Percentiles rank a stretch among this genome's conserved stretches.
phyloP scores from a whole-genome alignment of 164 flowering plant species.

The Euptelea pleiosperma region DNA sequence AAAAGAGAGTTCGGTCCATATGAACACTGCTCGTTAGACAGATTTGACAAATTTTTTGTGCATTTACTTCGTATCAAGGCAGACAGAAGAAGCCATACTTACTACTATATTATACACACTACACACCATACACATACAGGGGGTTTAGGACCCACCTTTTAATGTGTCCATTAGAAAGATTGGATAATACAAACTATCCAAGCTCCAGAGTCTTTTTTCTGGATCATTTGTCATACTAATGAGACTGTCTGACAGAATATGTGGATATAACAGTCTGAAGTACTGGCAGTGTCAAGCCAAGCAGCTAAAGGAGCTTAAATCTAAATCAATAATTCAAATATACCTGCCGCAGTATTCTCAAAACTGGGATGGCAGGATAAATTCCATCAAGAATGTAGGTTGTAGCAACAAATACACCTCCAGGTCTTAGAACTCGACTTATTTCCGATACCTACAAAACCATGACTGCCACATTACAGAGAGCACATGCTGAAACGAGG shows the following conservation, averaged over 20 bases:
- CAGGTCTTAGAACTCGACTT: conserved; percentile 80
- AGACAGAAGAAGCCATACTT: no score
- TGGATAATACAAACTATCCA: no score
- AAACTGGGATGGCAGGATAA: conserved; percentile 38
- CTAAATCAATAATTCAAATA: conserved; percentile 1
- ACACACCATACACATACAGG: no score
- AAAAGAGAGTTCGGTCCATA: neutral
- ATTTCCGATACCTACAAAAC: conserved; percentile 81
- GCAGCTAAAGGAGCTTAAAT: neutral
- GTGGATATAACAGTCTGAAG: neutral
- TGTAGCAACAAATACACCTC: conserved; percentile 94
- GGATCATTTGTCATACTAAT: no score
- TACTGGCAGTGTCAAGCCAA: neutral
- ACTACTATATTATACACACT: no score
- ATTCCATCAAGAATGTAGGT: conserved; percentile 68
- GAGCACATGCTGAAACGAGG: neutral
- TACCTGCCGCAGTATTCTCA: conserved; percentile 57
- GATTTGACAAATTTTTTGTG: no score
- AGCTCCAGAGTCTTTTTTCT: no score
- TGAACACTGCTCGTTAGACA: neutral
- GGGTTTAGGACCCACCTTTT: no score
- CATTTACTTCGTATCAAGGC: no score
- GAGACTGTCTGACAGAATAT: no score
- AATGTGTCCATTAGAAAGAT: no score
- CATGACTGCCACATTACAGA: neutral